These are phyloP conservation scores for Tylopilus intermedius DNA, from an alignment of 768 basidiomycete species.

Conservation along the genomic window DNA sequence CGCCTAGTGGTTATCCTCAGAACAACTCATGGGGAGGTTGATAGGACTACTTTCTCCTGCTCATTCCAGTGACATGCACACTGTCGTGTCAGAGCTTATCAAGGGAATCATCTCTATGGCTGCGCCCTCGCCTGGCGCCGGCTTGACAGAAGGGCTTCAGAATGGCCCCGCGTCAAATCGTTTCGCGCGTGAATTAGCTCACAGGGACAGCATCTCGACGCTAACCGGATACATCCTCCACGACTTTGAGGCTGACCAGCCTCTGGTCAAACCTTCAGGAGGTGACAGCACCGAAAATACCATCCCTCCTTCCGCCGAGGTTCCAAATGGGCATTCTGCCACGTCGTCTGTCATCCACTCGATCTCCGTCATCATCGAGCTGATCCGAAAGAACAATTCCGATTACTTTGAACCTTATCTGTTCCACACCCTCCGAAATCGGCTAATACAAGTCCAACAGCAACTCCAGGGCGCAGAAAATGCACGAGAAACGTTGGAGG, in stretches of 20 bases:
- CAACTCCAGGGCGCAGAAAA: conserved; percentile 53
- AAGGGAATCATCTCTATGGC: conserved; percentile 94
- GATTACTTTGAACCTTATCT: conserved; percentile 98
- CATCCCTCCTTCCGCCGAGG: conserved; percentile 12
- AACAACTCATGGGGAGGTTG: conserved; percentile 77
- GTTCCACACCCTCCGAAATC: conserved; percentile 88
- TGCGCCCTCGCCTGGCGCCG: conserved; percentile 77
- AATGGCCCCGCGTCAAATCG: conserved; percentile 75
- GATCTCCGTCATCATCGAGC: conserved; percentile 84
- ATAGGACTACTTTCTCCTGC: conserved; percentile 78
- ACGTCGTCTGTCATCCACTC: conserved; percentile 82
- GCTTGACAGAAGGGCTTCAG: conserved; percentile 63
- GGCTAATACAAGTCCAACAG: conserved; percentile 84
- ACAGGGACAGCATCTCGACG: conserved; percentile 60
- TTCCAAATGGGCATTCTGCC: conserved; percentile 44
- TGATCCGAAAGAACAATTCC: conserved; percentile 96
- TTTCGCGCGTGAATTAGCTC: conserved; percentile 85
- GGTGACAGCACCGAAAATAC: conserved; percentile 13
- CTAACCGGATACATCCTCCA: conserved; percentile 74
- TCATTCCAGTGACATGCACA: conserved; percentile 71
- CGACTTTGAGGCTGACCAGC: conserved; percentile 40
- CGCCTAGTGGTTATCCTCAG: conserved; percentile 78
- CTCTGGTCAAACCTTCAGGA: conserved; percentile 17
- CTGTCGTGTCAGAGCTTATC: conserved; percentile 83
- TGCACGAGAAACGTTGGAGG: conserved; percentile 61